Evolutionary conservation across 2,329 filamentous ascomycete species (phyloP).

Genomic region (Paramyrothecium roridum): DNA sequence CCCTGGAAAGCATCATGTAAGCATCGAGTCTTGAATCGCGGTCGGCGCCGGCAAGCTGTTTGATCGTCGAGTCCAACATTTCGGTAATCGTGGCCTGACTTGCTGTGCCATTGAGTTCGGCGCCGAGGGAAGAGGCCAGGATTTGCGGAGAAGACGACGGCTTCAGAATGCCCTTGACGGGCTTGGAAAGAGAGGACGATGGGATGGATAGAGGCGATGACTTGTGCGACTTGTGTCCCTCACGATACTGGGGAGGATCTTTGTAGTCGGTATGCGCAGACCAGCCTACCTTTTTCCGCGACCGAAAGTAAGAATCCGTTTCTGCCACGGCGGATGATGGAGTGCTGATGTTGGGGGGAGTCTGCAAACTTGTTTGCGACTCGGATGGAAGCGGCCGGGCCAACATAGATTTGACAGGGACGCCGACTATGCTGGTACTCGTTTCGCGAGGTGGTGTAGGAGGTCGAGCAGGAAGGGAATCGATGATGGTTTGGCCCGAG

Average conservation of each 20-base stretch:
- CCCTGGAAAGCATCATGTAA: slow-evolving; percentile 74
- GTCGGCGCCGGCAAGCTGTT: slow-evolving; percentile 74
- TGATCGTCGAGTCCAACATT: slow-evolving; percentile 82
- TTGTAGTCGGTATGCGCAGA: slow-evolving; percentile 54
- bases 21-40: slow-evolving; percentile 75
- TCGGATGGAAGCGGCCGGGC: slow-evolving; percentile 34
- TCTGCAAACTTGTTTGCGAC: slow-evolving; percentile 36
- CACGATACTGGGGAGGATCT: slow-evolving; percentile 44
- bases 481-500: slow-evolving; percentile 36
- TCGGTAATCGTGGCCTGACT: slow-evolving; percentile 59
- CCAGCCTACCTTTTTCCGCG: slow-evolving; percentile 57
- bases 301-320: slow-evolving; percentile 38
- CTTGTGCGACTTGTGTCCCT: slow-evolving; percentile 31
- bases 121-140: slow-evolving; percentile 34
- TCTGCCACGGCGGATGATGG: slow-evolving; percentile 37
- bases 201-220: slow-evolving; percentile 37
- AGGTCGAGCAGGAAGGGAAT: slow-evolving; percentile 54
- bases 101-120: slow-evolving; percentile 36
- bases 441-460: slow-evolving; percentile 66
- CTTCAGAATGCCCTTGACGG: slow-evolving; percentile 75
- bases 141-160: slow-evolving; percentile 49
- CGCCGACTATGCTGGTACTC: slow-evolving; percentile 29
- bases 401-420: slow-evolving; percentile 29
- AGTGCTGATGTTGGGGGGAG: slow-evolving; percentile 48
- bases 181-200: slow-evolving; percentile 37